Evolutionary conservation across 345 rosid species (phyloP), one percentile per base, ranked within the genome.

Genomic region (Lepidium sativum): DNA sequence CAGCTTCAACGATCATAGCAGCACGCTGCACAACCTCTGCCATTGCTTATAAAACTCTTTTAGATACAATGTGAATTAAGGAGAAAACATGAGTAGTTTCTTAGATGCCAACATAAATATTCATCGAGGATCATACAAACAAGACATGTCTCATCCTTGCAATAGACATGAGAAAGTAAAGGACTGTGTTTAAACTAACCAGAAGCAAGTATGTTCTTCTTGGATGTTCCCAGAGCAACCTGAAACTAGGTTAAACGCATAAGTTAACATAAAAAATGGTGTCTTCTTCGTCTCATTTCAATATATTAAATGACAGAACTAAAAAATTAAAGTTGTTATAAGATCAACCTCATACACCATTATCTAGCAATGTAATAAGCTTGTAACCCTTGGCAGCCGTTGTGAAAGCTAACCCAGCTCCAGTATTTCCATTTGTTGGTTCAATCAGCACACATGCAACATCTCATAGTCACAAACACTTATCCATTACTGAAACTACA

Each of bases 1-100:
- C 86, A 2, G 84, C 88, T 81, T 88, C 96, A 39, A 90, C 86
- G 63, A 88, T 79, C 8, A 81, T 60, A 54, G 85, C 83, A 37
- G 92, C 85, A 1, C 90, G 86, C 57, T 84, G 85, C 78, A 88
- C 88, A 33, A 85, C 92, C 81, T 88, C 90, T 88, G 72, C 45
- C 42, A 74, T 31, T 39, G 48, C 13, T 6, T 2, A 37, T 1
- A 5, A 21, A 41, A 15, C 17, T 3, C 20, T 3, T 62, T 56
- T 4, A 50, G 27, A 32, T 39, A 57, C 18, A 52, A 33, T 12
- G 41, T 34, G 45, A 40, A 31, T 23, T 55, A 47, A 29, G 2
- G 8, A 63, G 40, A 59, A 42, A 14, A 6, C 5, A 5, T n/a
- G 32, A 55, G 11, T 34, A 48, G 11, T 27, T 54, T 8, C n/a